Percentiles rank a stretch among this genome's conserved stretches.
Conservation (phyloP, 208 protist species). For the Jaenimonas drosophilae region DNA sequence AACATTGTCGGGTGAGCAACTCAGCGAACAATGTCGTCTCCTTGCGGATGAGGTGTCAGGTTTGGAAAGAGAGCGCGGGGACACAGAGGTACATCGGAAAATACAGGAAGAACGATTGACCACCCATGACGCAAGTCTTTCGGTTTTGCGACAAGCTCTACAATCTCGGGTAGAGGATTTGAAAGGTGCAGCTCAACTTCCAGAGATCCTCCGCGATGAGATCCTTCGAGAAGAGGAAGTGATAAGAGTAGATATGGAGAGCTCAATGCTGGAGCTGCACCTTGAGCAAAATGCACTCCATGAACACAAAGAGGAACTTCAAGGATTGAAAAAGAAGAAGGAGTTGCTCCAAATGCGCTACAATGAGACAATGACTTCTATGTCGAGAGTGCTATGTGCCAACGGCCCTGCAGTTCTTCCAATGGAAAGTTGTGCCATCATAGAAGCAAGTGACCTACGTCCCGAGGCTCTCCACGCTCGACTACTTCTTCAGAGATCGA, state of each 20-base stretch:
- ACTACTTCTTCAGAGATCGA: constrained; percentile 47
- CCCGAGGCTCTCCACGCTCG: constrained; percentile 63
- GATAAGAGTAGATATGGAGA: constrained; percentile 30
- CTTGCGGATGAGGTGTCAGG: not conserved
- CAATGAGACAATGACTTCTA: constrained; percentile 29
- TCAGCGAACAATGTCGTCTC: not conserved
- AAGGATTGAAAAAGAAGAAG: constrained; percentile 17
- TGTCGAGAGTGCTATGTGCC: constrained; percentile 6
- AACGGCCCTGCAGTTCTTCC: not conserved
- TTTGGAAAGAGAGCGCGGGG: constrained; percentile 1
- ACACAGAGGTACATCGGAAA: constrained; percentile 1
- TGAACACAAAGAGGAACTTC: constrained; percentile 32
- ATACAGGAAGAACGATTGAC: constrained; percentile 3
- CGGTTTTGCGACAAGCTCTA: constrained; percentile 31
- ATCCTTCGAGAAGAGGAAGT: constrained; percentile 32
- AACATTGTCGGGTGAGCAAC: too few relatives aligned
- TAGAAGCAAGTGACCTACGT: not conserved
- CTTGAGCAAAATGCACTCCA: constrained; percentile 38
- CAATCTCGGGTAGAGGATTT: constrained; percentile 19
- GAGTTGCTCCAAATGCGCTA: constrained; percentile 33
- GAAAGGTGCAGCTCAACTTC: constrained; percentile 17
- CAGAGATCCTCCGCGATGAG: constrained; percentile 44
- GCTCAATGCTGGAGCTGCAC: constrained; percentile 40
- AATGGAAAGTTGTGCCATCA: not conserved
- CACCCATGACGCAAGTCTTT: constrained; percentile 14